Evolutionary conservation across 1,284 basidiomycete species (phyloP).

Genomic region (Macrocystidia cucumis): DNA sequence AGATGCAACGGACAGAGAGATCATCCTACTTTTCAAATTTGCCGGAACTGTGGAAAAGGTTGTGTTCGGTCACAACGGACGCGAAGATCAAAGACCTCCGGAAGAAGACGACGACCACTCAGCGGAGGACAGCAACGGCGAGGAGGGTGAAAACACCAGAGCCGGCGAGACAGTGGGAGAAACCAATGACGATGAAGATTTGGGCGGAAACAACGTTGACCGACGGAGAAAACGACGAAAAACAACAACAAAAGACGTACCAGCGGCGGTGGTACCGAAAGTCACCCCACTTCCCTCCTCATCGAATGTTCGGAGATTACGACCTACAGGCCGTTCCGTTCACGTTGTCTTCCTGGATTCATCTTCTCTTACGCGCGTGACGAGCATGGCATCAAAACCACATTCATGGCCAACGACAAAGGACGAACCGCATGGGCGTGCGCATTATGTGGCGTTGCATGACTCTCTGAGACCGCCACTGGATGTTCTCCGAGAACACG

Average conservation of each 20-base stretch:
- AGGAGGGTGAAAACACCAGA: too few relatives aligned
- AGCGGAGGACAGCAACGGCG: constrained; percentile 27
- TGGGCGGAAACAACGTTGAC: constrained; percentile 18
- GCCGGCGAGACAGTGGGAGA: too few relatives aligned
- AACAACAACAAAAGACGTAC: constrained; percentile 25
- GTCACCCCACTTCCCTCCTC: constrained; percentile 48
- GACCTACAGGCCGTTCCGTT: constrained; percentile 57
- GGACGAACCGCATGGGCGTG: constrained; percentile 56
- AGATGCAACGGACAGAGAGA: constrained; percentile 74
- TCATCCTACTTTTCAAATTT: constrained; percentile 64
- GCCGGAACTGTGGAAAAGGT: constrained; percentile 75
- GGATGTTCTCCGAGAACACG: constrained; percentile 62
- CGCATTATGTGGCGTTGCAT: constrained; percentile 63
- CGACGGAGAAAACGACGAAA: constrained; percentile 40
- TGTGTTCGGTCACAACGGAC: constrained; percentile 44
- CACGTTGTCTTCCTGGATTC: constrained; percentile 77
- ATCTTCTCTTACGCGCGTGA: constrained; percentile 59
- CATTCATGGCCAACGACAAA: constrained; percentile 52
- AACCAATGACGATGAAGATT: constrained; percentile 21
- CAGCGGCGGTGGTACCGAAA: too few relatives aligned
- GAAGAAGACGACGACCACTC: constrained; percentile 30
- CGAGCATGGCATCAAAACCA: constrained; percentile 39
- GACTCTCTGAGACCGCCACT: constrained; percentile 64
- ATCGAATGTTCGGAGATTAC: constrained; percentile 49
- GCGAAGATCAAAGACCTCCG: constrained; percentile 21